Conservation (phyloP, 176 grass and related monocot species). For the Cymbopogon citratus region DNA sequence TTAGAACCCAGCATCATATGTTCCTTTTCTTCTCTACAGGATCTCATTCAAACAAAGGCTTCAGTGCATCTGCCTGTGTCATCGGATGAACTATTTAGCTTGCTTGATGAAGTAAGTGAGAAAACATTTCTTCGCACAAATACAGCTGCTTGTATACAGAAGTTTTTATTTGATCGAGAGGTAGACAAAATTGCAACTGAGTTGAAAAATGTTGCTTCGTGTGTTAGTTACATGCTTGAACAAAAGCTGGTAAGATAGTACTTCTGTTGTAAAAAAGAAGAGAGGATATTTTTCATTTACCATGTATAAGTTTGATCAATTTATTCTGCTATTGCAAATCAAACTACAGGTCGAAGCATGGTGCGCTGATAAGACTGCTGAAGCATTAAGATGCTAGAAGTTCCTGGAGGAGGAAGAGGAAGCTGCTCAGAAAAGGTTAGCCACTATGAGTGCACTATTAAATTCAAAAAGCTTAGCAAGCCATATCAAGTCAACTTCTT, state of each 20-base stretch:
- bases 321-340: not conserved
- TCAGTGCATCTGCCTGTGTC: conserved; percentile 43
- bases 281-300: not conserved
- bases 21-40: conserved; percentile 33
- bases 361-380: conserved; percentile 73
- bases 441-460: not conserved
- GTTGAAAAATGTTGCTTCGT: conserved; percentile 81
- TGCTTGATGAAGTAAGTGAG: conserved; percentile 90
- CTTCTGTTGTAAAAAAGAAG: not conserved
- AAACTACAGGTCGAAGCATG: conserved; percentile 70
- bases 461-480: conserved; percentile 17
- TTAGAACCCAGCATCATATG: not conserved
- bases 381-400: conserved; percentile 85
- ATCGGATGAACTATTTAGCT: conserved; percentile 67
- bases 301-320: not conserved
- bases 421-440: conserved; percentile 88
- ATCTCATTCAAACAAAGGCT: conserved; percentile 55
- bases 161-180: conserved; percentile 83
- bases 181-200: conserved; percentile 66
- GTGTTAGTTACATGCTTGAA: conserved; percentile 76
- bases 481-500: not conserved
- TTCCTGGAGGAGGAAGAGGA: conserved; percentile 96
- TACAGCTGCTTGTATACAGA: conserved; percentile 48
- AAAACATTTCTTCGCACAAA: conserved; percentile 81
- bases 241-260: conserved; percentile 66